Conservation (phyloP, 2,329 filamentous ascomycete genomes). For the Phaeoacremonium minimum region DNA sequence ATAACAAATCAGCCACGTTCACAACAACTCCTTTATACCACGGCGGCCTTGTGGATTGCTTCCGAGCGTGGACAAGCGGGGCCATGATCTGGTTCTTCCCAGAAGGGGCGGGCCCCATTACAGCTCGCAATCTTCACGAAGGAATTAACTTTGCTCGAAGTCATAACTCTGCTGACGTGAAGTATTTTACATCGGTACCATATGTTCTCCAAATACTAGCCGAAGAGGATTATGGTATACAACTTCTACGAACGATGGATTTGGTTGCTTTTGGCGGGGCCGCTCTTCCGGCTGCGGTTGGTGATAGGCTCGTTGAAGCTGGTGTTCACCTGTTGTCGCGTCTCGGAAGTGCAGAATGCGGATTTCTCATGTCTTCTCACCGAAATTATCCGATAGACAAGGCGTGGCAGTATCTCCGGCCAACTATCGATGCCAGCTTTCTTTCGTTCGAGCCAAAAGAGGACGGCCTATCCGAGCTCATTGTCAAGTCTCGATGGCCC, state of each 20-base stretch:
- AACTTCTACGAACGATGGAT: slow-evolving; percentile 44
- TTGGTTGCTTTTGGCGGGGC: slow-evolving; percentile 63
- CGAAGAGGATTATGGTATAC: slow-evolving; percentile 33
- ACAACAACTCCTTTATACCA: slow-evolving; percentile 64
- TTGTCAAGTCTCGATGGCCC: slow-evolving; percentile 54
- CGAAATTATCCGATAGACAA: slow-evolving; percentile 47
- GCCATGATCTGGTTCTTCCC: slow-evolving; percentile 61
- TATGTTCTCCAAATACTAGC: slow-evolving; percentile 52
- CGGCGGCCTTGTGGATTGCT: slow-evolving; percentile 59
- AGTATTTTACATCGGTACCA: slow-evolving; percentile 60
- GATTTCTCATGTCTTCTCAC: slow-evolving; percentile 60
- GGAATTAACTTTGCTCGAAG: no score
- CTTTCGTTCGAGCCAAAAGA: slow-evolving; percentile 46
- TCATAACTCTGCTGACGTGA: no score
- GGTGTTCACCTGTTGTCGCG: slow-evolving; percentile 55
- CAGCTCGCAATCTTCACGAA: slow-evolving; percentile 46
- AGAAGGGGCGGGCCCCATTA: slow-evolving; percentile 52
- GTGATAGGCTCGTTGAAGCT: slow-evolving; percentile 43
- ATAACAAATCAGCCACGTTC: slow-evolving; percentile 44
- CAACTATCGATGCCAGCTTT: no score
- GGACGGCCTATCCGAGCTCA: slow-evolving; percentile 44
- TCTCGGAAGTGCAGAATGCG: slow-evolving; percentile 63
- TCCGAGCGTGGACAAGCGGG: slow-evolving; percentile 57
- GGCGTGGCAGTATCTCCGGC: slow-evolving; percentile 59
- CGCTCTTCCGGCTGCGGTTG: slow-evolving; percentile 46